Percentiles rank a stretch among this genome's conserved stretches.
phyloP scores from a whole-genome alignment of 1,284 basidiomycete genomes.

The Vanrija pseudolonga region DNA sequence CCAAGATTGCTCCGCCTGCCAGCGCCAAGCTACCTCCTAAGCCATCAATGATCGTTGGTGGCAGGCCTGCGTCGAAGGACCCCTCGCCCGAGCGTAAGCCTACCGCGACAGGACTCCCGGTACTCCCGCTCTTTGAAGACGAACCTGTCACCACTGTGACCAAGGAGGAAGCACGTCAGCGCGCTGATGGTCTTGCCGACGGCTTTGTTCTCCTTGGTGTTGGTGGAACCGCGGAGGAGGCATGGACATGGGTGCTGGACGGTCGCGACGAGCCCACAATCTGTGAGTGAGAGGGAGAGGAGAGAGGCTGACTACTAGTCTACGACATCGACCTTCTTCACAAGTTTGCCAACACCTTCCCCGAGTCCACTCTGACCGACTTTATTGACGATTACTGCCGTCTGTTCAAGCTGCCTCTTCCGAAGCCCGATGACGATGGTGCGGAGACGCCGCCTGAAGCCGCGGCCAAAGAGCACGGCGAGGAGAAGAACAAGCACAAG shows the following conservation, averaged over 20 bases:
- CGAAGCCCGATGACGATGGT: conserved; percentile 52
- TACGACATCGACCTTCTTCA: conserved; percentile 64
- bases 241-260: conserved; percentile 62
- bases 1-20: background rate
- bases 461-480: conserved; percentile 19
- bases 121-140: conserved; percentile 22
- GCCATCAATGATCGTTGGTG: no score
- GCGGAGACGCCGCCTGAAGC: conserved; percentile 26
- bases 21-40: no score
- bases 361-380: conserved; percentile 56
- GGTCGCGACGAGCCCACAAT: conserved; percentile 66
- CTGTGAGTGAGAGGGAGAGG: conserved; percentile 52
- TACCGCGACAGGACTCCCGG: background rate
- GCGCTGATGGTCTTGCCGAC: conserved; percentile 46
- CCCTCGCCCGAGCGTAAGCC: no score
- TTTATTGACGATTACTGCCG: conserved; percentile 67
- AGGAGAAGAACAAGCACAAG: conserved; percentile 14
- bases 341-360: conserved; percentile 68
- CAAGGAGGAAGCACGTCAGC: conserved; percentile 40
- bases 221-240: conserved; percentile 37
- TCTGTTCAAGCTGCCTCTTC: conserved; percentile 57
- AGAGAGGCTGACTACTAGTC: conserved; percentile 51
- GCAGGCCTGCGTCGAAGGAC: no score
- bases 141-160: conserved; percentile 52
- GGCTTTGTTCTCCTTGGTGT: conserved; percentile 45